Conservation (phyloP, 768 basidiomycete genomes). For the Rickenella mellea region DNA sequence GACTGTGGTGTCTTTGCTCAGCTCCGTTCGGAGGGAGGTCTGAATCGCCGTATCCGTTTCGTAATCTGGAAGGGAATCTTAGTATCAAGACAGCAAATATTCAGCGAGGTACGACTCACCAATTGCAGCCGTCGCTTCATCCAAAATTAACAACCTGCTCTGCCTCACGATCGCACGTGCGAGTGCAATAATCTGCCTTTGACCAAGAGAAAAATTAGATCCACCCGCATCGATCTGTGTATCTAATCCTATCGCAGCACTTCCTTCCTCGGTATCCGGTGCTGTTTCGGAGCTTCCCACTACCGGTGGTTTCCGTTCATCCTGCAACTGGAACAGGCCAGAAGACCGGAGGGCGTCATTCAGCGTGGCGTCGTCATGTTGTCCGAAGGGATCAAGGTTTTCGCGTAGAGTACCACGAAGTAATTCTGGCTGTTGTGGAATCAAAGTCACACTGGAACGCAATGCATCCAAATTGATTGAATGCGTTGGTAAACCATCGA, state of each 20-base stretch:
- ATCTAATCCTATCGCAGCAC: conserved; percentile 20
- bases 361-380: conserved; percentile 34
- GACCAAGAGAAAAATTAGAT: conserved; percentile 26
- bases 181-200: conserved; percentile 34
- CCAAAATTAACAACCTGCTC: conserved; percentile 36
- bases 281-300: not conserved
- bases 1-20: conserved; percentile 22
- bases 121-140: conserved; percentile 20
- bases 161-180: conserved; percentile 33
- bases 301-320: not conserved
- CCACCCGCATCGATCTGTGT: conserved; percentile 18
- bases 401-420: conserved; percentile 34
- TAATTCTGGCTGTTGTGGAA: conserved; percentile 30
- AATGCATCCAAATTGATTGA: conserved; percentile 38
- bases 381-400: conserved; percentile 41
- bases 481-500: conserved; percentile 31
- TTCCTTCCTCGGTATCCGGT: conserved; percentile 12
- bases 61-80: conserved; percentile 16
- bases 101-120: not conserved
- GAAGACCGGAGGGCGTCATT: conserved; percentile 31
- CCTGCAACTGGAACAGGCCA: conserved; percentile 23
- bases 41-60: conserved; percentile 31
- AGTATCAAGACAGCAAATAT: not conserved
- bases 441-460: conserved; percentile 37
- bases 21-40: conserved; percentile 22